Conservation (phyloP, 768 basidiomycete species). For the Russula olivacea region DNA sequence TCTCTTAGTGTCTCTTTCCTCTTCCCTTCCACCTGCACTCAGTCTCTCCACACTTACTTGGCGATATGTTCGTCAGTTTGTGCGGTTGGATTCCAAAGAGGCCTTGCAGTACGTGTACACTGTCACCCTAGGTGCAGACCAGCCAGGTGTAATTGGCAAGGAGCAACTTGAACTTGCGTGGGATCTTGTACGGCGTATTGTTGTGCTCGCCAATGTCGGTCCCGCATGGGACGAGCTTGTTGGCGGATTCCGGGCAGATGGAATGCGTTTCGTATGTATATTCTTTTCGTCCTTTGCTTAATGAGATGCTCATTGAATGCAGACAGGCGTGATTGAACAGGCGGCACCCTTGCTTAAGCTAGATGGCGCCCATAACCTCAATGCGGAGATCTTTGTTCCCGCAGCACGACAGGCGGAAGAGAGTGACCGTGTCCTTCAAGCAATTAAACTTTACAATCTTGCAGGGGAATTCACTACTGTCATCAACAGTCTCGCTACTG, state of each 20-base stretch:
- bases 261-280: conserved; percentile 73
- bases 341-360: conserved; percentile 72
- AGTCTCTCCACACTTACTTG: conserved; percentile 82
- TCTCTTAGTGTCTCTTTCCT: conserved; percentile 59
- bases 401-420: conserved; percentile 79
- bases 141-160: conserved; percentile 62
- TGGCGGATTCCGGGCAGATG: conserved; percentile 87
- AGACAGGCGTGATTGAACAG: conserved; percentile 88
- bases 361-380: conserved; percentile 57
- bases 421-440: conserved; percentile 81
- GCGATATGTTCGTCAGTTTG: conserved; percentile 90
- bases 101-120: conserved; percentile 94
- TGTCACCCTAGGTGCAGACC: conserved; percentile 71
- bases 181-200: conserved; percentile 73
- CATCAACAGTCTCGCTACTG: conserved; percentile 78
- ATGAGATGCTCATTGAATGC: conserved; percentile 6
- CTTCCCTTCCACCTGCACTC: conserved; percentile 63
- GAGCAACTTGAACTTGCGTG: conserved; percentile 80
- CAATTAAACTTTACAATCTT: conserved; percentile 93
- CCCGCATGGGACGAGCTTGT: conserved; percentile 90
- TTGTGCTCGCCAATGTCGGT: conserved; percentile 70
- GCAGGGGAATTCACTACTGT: conserved; percentile 89
- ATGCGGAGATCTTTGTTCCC: conserved; percentile 73
- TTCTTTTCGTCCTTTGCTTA: not conserved
- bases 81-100: conserved; percentile 87